Evolutionary conservation across 1,139 yeast species (phyloP).

Genomic region (Hemisphaericaspora xylanilytica): DNA sequence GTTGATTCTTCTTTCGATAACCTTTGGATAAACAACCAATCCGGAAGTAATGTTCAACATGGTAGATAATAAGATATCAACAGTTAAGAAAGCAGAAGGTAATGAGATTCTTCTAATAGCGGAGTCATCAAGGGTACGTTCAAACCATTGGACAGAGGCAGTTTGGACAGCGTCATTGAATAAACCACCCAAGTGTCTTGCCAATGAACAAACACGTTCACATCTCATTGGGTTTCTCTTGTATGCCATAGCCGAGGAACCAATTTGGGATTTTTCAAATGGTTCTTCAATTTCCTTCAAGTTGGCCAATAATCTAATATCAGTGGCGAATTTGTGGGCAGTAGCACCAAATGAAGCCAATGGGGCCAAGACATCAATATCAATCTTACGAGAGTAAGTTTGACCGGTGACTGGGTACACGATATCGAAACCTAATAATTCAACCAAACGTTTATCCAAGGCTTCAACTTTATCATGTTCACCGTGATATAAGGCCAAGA

Average conservation of each 20-base stretch:
- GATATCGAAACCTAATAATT: constrained; percentile 86
- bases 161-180: constrained; percentile 94
- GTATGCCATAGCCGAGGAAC: constrained; percentile 98
- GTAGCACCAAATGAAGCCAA: constrained; percentile 94
- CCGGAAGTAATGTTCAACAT: constrained; percentile 91
- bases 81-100: constrained; percentile 95
- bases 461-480: constrained; percentile 94
- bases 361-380: constrained; percentile 89
- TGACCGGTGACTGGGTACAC: constrained; percentile 99
- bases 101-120: constrained; percentile 96
- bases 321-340: constrained; percentile 98
- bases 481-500: constrained; percentile 91
- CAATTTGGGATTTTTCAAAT: constrained; percentile 95
- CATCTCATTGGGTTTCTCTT: constrained; percentile 99
- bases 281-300: constrained; percentile 98
- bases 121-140: constrained; percentile 96
- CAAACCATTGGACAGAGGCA: constrained; percentile 98
- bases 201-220: constrained; percentile 95
- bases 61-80: constrained; percentile 89
- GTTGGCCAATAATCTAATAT: constrained; percentile 91
- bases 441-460: constrained; percentile 87
- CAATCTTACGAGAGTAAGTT: constrained; percentile 96
- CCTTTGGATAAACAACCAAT: constrained; percentile 96
- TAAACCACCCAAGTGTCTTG: constrained; percentile 91
- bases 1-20: constrained; percentile 91